A percentile compares a stretch with the other conserved stretches of the same genome.
Evolutionary conservation across 495 filamentous ascomycete species (phyloP).

Genomic region (Podospora bellae-mahoneyi): DNA sequence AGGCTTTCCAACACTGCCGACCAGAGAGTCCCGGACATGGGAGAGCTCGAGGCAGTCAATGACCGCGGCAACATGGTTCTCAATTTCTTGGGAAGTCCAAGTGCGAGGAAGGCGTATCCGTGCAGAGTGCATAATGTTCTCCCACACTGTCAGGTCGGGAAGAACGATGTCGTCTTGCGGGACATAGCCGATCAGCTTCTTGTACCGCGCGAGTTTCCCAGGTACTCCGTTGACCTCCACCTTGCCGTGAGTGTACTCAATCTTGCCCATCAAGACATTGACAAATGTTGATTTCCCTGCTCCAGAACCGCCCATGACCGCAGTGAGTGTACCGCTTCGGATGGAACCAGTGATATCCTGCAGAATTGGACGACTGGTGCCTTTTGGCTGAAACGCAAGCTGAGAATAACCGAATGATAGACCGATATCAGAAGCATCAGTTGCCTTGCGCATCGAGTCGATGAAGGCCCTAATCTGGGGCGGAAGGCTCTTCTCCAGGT

Average conservation of each 20-base stretch:
- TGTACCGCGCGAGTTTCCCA: conserved; percentile 46
- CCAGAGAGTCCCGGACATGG: conserved; percentile 42
- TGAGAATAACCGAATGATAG: conserved; percentile 49
- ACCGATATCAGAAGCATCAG: conserved; percentile 48
- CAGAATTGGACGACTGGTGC: conserved; percentile 42
- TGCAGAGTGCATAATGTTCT: conserved; percentile 55
- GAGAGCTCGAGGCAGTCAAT: conserved; percentile 45
- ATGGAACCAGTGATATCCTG: conserved; percentile 51
- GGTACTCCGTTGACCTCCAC: conserved; percentile 49
- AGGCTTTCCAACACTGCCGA: conserved; percentile 43
- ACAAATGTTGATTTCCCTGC: conserved; percentile 52
- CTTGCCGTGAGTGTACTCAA: conserved; percentile 39
- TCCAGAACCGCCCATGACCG: conserved; percentile 51
- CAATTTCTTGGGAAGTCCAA: conserved; percentile 39
- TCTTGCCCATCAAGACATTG: conserved; percentile 52
- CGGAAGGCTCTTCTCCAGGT: conserved; percentile 30
- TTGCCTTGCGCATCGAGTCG: conserved; percentile 48
- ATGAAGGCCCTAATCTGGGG: conserved; percentile 47
- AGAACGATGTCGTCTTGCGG: conserved; percentile 52
- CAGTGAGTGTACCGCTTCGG: conserved; percentile 47
- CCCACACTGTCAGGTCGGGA: conserved; percentile 49
- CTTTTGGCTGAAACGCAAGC: conserved; percentile 45
- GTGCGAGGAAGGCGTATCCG: conserved; percentile 44
- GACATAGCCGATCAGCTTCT: conserved; percentile 55
- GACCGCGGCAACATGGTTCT: conserved; percentile 43